Base-by-base conservation (phyloP, 345 rosid species). In the Gossypium anomalum region DNA sequence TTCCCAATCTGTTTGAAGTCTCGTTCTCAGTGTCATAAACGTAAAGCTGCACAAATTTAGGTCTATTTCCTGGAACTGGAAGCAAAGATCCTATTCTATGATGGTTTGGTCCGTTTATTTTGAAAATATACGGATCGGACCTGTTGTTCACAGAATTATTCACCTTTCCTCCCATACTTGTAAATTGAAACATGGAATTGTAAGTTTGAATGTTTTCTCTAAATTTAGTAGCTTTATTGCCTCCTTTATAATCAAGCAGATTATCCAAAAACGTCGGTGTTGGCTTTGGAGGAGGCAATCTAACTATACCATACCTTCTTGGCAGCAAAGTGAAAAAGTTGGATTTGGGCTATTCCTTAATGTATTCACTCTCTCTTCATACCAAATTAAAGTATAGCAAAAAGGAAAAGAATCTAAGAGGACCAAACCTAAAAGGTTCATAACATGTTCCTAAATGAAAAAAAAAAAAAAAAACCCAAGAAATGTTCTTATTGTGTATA, bases 31-130 rank as follows among this genome's bases (percentile, higher is more conserved):
- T 57, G 7, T 57, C 61, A 57, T 57, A 57, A 1, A 63, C 25
- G 1, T 29, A 63, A 2, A 63, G 7, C 4, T 62, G 43, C 2
- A 44, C 10, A 29, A 62, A 29, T 1, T 29, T 62, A 0, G 20
- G 14, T 2, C 2, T 27, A 2, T 62, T 2, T 1, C 45, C 10
- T 0, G 6, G 0, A 0, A 9, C 1, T 4, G 2, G 19, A 2
- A 62, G 20, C 3, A 27, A 38, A 25, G 27, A 25, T 25, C 27
- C 29, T 27, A 27, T 27, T 27, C 29, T 27, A 27, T 27, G 29
- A 27, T 0, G 45, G 7, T 62, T 62, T 5, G 29, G 48, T 64
- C 22, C 55, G 4, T 19, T 20, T 0, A 67, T 19, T 2, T 2
- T 34, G 2, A 45, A 67, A 2, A 47, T 2, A 47, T 45, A 45